phyloP scores from a whole-genome alignment of 495 filamentous ascomycete species.

The Penicillium bovifimosum region DNA sequence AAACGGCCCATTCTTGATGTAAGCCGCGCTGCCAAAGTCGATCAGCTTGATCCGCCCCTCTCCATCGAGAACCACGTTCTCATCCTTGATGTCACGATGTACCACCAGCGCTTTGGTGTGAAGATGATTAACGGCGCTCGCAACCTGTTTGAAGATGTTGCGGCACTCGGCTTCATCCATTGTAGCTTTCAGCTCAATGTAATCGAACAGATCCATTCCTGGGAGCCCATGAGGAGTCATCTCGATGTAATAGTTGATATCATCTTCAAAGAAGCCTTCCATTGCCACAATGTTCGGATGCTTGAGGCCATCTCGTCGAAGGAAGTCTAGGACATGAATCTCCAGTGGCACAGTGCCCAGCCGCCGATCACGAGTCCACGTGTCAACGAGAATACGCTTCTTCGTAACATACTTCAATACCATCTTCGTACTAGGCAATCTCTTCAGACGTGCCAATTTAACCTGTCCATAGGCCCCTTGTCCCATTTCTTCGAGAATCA shows the following conservation, averaged over 20 bases:
- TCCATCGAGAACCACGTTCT: constrained; percentile 93
- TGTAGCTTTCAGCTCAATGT: constrained; percentile 91
- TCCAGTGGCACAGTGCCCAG: constrained; percentile 97
- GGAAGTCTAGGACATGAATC: constrained; percentile 94
- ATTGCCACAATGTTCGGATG: constrained; percentile 99
- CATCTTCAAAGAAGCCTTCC: constrained; percentile 97
- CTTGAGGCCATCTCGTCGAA: constrained; percentile 76
- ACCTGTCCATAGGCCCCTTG: constrained; percentile 98
- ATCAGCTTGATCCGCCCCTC: constrained; percentile 96
- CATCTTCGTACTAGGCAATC: constrained; percentile 67
- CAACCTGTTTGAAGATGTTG: constrained; percentile 93
- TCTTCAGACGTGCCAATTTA: constrained; percentile 88
- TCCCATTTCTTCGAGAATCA: constrained; percentile 96
- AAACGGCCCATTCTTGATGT: constrained; percentile 97
- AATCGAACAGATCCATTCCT: constrained; percentile 98
- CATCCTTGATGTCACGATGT: constrained; percentile 97
- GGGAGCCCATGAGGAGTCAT: constrained; percentile 95
- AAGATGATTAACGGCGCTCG: constrained; percentile 80
- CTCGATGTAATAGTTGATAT: constrained; percentile 98
- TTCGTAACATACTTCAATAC: constrained; percentile 99
- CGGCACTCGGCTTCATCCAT: constrained; percentile 94
- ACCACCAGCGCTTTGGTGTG: constrained; percentile 90
- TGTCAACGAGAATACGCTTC: constrained; percentile 93
- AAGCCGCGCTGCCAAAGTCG: constrained; percentile 95
- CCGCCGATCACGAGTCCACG: constrained; percentile 91